Conservation (phyloP, 352 stramenopile genomes). For the Aphanomyces euteiches region DNA sequence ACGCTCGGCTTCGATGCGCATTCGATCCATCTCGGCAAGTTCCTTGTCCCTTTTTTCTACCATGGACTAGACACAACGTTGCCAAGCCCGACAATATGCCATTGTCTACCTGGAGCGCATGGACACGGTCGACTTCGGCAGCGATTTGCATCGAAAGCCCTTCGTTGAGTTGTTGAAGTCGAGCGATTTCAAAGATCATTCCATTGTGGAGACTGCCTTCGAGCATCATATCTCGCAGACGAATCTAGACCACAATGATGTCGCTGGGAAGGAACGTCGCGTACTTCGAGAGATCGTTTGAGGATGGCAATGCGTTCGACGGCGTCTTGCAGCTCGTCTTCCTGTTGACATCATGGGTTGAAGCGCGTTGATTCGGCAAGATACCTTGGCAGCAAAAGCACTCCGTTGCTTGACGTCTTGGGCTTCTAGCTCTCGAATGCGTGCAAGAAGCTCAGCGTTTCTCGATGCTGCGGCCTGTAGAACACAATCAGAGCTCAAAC, state of each 20-base stretch:
- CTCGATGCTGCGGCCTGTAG: slow-evolving; percentile 30
- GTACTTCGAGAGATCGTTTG: slow-evolving; percentile 61
- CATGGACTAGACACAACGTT: background rate
- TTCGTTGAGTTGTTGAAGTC: slow-evolving; percentile 60
- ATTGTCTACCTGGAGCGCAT: slow-evolving; percentile 1
- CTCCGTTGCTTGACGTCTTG: slow-evolving; percentile 36
- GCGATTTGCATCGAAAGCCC: slow-evolving; percentile 61
- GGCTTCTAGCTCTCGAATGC: slow-evolving; percentile 45
- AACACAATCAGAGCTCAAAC: background rate
- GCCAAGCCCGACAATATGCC: background rate
- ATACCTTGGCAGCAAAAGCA: slow-evolving; percentile 27
- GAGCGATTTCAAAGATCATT: slow-evolving; percentile 69
- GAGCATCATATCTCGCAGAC: slow-evolving; percentile 56
- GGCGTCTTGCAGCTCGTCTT: slow-evolving; percentile 42
- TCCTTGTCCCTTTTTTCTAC: slow-evolving; percentile 15
- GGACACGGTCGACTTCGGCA: slow-evolving; percentile 36
- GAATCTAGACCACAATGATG: slow-evolving; percentile 9
- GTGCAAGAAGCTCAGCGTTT: slow-evolving; percentile 52
- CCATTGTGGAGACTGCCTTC: slow-evolving; percentile 73
- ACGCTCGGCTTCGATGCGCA: background rate
- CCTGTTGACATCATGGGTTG: slow-evolving; percentile 16
- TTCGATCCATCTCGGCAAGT: background rate
- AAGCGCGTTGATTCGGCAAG: too few species aligned
- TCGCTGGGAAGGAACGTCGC: background rate
- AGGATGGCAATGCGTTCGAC: slow-evolving; percentile 61